phyloP scores from a whole-genome alignment of 805 yeast species.

The Metschnikowia hibisci region DNA sequence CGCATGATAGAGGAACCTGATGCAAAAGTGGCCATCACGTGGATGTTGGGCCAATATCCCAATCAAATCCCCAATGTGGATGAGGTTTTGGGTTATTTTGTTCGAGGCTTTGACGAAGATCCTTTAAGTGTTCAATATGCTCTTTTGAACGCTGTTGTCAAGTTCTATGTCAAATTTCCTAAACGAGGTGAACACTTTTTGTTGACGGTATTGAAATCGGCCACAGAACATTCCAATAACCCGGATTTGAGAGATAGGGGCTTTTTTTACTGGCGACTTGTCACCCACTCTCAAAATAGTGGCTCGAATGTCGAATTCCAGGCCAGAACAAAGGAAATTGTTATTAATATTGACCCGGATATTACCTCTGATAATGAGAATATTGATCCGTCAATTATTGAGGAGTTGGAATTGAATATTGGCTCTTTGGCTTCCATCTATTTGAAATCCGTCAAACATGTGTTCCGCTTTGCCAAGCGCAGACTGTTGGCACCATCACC shows the following conservation, averaged over 20 bases:
- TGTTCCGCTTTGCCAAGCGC: conserved; percentile 62
- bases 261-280: conserved; percentile 76
- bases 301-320: conserved; percentile 40
- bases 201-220: conserved; percentile 54
- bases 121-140: conserved; percentile 71
- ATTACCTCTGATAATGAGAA: conserved; percentile 66
- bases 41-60: conserved; percentile 80
- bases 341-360: conserved; percentile 57
- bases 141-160: conserved; percentile 68
- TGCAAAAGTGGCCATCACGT: conserved; percentile 70
- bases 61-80: conserved; percentile 41
- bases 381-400: conserved; percentile 64
- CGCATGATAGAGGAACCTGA: conserved; percentile 66
- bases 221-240: conserved; percentile 71
- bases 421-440: conserved; percentile 83
- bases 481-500: conserved; percentile 48
- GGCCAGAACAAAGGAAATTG: conserved; percentile 41
- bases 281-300: conserved; percentile 36
- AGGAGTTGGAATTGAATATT: conserved; percentile 76
- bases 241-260: conserved; percentile 89
- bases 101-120: conserved; percentile 54
- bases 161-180: conserved; percentile 59
- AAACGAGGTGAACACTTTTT: conserved; percentile 52
- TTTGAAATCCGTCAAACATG: conserved; percentile 76
- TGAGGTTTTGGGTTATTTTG: conserved; percentile 39